phyloP scores from a whole-genome alignment of 176 grass and related monocot genomes.

The Carex littledalei region DNA sequence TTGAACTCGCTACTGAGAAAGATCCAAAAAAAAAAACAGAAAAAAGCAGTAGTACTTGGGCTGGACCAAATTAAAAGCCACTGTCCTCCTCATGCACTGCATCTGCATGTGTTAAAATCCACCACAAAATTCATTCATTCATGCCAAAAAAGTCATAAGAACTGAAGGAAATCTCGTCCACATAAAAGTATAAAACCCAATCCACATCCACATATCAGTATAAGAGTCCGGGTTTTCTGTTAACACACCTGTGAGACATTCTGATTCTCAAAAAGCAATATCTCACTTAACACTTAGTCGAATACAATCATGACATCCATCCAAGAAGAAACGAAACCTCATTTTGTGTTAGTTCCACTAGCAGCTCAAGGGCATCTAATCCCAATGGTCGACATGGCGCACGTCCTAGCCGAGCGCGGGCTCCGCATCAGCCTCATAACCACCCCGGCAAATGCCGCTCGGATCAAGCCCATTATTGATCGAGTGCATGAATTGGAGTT shows the following conservation, averaged over 20 bases:
- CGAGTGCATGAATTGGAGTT: slow-evolving; percentile 9
- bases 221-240: not conserved
- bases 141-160: not conserved
- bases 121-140: not conserved
- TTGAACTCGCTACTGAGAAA: not conserved
- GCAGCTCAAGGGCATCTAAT: slow-evolving; percentile 57
- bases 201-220: no score
- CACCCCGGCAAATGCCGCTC: slow-evolving; percentile 26
- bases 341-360: slow-evolving; percentile 49
- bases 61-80: not conserved
- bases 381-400: slow-evolving; percentile 51
- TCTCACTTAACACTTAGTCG: no score
- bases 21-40: not conserved
- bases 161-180: not conserved
- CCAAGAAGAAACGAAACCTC: slow-evolving; percentile 14
- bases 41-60: not conserved
- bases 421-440: slow-evolving; percentile 40
- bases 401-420: slow-evolving; percentile 30
- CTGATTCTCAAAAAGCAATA: not conserved
- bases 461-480: slow-evolving; percentile 33
- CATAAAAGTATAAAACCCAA: not conserved
- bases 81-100: not conserved
- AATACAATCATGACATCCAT: slow-evolving; percentile 16
- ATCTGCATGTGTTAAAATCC: not conserved
- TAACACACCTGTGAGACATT: not conserved